Conservation (phyloP, 768 basidiomycete species). For the Psilocybe subaeruginosa region DNA sequence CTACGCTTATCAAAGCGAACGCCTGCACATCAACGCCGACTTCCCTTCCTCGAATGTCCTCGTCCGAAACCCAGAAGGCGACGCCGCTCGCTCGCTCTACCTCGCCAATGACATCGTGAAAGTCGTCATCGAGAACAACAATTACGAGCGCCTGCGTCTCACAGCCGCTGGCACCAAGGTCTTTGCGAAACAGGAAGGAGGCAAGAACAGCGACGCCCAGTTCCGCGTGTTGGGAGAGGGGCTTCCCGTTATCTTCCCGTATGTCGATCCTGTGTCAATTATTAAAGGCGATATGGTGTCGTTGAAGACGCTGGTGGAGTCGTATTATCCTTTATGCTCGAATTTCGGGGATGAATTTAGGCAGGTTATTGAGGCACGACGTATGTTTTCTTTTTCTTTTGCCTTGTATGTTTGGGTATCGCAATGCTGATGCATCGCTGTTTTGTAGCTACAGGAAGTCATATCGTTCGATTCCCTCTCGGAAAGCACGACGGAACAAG, state of each 20-base stretch:
- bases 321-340: slow-evolving; percentile 80
- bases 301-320: slow-evolving; percentile 68
- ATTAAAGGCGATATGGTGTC: slow-evolving; percentile 57
- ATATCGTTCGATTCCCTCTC: slow-evolving; percentile 70
- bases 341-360: slow-evolving; percentile 66
- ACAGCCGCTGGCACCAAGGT: slow-evolving; percentile 94
- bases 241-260: slow-evolving; percentile 82
- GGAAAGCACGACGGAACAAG: slow-evolving; percentile 52
- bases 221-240: slow-evolving; percentile 88
- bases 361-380: slow-evolving; percentile 48
- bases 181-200: slow-evolving; percentile 86
- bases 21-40: slow-evolving; percentile 64
- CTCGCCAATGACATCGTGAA: slow-evolving; percentile 86
- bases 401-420: too few species aligned
- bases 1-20: slow-evolving; percentile 49
- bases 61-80: slow-evolving; percentile 82
- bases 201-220: slow-evolving; percentile 56
- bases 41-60: slow-evolving; percentile 84
- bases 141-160: slow-evolving; percentile 82
- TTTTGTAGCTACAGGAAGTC: slow-evolving; percentile 63
- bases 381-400: slow-evolving; percentile 41
- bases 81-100: slow-evolving; percentile 81
- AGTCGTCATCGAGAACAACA: slow-evolving; percentile 77
- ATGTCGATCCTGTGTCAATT: slow-evolving; percentile 66
- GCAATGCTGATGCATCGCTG: background rate